These are phyloP conservation scores for Aureobasidium sp. DNA, from an alignment of 2,329 filamentous ascomycete species.

Conservation along the genomic window DNA sequence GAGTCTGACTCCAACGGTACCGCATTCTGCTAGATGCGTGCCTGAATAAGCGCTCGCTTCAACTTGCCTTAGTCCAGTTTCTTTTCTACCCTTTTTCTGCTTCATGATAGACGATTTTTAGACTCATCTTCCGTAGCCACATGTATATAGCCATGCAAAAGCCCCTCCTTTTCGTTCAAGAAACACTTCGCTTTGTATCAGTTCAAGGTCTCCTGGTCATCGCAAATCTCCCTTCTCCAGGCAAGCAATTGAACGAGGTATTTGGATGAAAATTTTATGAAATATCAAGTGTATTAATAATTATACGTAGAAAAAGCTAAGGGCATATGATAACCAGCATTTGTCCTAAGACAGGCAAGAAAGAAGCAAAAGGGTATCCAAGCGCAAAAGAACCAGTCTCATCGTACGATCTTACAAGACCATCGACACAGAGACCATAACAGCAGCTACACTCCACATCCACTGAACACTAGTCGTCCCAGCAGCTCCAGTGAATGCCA, in stretches of 20 bases:
- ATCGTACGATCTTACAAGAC: background rate
- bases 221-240: too few relatives aligned
- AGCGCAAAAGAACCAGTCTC: background rate
- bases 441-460: background rate
- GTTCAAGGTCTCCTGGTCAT: too few relatives aligned
- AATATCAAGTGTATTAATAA: too few relatives aligned
- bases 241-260: too few relatives aligned
- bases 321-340: too few relatives aligned
- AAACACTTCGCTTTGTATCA: too few relatives aligned
- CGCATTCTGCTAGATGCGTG: conserved; percentile 21
- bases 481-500: background rate
- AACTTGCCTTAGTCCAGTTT: too few relatives aligned
- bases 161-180: background rate
- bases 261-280: too few relatives aligned
- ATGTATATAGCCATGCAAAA: background rate
- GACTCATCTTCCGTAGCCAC: background rate
- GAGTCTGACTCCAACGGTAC: conserved; percentile 21
- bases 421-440: background rate
- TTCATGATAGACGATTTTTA: conserved; percentile 1
- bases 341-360: too few relatives aligned
- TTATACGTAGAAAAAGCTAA: too few relatives aligned
- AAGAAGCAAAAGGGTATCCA: too few relatives aligned
- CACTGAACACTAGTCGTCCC: background rate
- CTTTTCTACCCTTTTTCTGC: background rate
- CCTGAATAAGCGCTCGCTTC: too few relatives aligned